phyloP scores from a whole-genome alignment of 208 protist genomes.

The Zelonia costaricensis region DNA sequence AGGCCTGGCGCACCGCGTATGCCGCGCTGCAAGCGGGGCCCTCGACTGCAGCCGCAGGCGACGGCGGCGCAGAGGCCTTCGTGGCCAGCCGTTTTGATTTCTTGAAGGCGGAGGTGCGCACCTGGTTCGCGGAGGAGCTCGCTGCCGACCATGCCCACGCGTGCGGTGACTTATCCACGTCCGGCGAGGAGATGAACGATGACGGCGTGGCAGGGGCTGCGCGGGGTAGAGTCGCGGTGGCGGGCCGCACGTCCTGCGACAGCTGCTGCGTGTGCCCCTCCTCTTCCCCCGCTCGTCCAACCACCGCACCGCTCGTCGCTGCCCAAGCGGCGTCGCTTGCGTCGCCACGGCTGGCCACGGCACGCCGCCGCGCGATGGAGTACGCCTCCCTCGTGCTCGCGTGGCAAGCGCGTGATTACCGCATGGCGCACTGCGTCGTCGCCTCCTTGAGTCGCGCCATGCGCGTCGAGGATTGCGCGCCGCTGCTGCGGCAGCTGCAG shows the following conservation, averaged over 20 bases:
- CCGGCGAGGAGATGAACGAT: too few relatives aligned
- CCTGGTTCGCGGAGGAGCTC: slow-evolving; percentile 25
- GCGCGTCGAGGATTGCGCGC: slow-evolving; percentile 58
- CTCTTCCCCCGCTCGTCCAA: too few relatives aligned
- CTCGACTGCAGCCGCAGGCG: not conserved
- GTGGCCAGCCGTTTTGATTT: slow-evolving; percentile 14
- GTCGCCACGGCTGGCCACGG: not conserved
- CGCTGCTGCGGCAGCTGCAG: slow-evolving; percentile 45
- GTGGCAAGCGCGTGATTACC: slow-evolving; percentile 66
- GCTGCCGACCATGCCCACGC: too few relatives aligned
- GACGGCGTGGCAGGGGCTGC: too few relatives aligned
- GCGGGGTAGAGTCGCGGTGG: too few relatives aligned
- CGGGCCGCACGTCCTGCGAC: too few relatives aligned
- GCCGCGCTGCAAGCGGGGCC: not conserved
- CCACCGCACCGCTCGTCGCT: too few relatives aligned
- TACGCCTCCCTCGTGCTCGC: slow-evolving; percentile 74
- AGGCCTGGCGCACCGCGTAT: slow-evolving; percentile 19
- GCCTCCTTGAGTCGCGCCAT: slow-evolving; percentile 23
- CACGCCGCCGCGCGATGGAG: slow-evolving; percentile 44
- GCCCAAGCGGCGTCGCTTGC: too few relatives aligned
- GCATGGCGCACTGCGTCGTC: slow-evolving; percentile 49
- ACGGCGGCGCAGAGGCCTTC: slow-evolving; percentile 4
- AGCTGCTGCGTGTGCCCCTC: too few relatives aligned
- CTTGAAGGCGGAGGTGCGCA: slow-evolving; percentile 15
- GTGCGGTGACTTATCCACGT: too few relatives aligned